Base-by-base conservation (phyloP, 306 rosid genomes). In the Geum urbanum region DNA sequence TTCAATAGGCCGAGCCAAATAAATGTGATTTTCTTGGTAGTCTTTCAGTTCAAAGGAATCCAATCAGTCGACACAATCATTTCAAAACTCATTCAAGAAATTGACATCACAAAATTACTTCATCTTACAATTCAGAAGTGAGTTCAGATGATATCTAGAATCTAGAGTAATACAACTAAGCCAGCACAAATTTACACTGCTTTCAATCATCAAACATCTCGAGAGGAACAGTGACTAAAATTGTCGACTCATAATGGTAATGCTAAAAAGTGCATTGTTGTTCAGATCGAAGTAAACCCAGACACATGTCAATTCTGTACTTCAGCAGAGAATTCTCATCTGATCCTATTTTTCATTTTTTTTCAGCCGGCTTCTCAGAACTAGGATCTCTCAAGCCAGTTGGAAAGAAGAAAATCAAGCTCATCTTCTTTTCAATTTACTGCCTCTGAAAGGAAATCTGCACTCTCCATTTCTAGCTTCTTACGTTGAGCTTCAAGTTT, bases 401-500 rank as follows among this genome's bases (percentile, higher is more conserved):
- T 1, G 18, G 2, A 65, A 63, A 41, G 16, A 41, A 10, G 67
- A 49, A 70, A 57, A 16, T 50, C 68, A 72, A 35, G 46, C 16
- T 52, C 35, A 57, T 15, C 64, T 48, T 78, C 47, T 64, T 50
- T 69, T 90, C 84, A 87, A 60, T 76, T 57, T 19, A 77, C 75
- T 50, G 79, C 64, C 71, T 80, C 92, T 8, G 72, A 50, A 62
- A 84, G 72, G 12, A 18, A 78, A 50, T 86, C 86, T 50, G 67
- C 16, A 18, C 62, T 82, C 37, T 69, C 85, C 65, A 73, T 87
- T 76, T 77, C 72, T 67, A 84, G 79, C 75, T 76, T 84, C 69
- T 84, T 88, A 78, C 55, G 83, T 75, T 82, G 84, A 66, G 84
- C 96, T 72, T 88, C 91, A 62, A 82, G 87, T 80, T 75, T 90